Evolutionary conservation across 495 filamentous ascomycete genomes (phyloP), one percentile per base, ranked within the genome.

Genomic region (Jackrogersella multiformis): DNA sequence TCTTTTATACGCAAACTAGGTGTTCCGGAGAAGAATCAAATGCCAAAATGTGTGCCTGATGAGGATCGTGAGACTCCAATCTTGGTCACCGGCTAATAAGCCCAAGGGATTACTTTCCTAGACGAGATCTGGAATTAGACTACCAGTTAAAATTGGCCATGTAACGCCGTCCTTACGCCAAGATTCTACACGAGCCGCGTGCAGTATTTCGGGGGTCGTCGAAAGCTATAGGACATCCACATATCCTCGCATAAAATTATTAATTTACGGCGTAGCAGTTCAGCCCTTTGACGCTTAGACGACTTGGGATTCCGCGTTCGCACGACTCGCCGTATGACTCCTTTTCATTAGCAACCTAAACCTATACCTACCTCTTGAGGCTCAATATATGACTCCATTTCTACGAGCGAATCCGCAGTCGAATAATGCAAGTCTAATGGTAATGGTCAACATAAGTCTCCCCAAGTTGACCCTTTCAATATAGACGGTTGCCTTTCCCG

Each of bases 1-100:
- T 48, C 59, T 62, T 65, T 65, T 64, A 64, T 64, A 64, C 15
- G 2, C 21, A 7, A n/a, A 41, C 16, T 8, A 32, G 5, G 1
- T 10, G 21, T n/a, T 12, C 13, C 10, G 4, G 10, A 26, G n/a
- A 26, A 15, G 44, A 38, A 10, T 18, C 13, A 7, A 12, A 16
- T 15, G 20, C 34, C 32, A 15, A 38, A 21, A 12, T 21, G 6
- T 13, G 16, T 20, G 1, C 8, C n/a, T 39, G 23, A 41, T 4
- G 21, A 48, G 34, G 13, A 64, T 56, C 55, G 45, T 36, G 62
- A 59, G 54, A 66, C 34, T 20, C n/a, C 15, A 23, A n/a, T 36
- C 36, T n/a, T n/a, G 9, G 44, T 18, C 9, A 41, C 15, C 18
- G 7, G 32, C 5, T 12, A 35, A 30, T 5, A 51, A 5, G 13